Conservation (phyloP, 345 rosid genomes). For the Eucalyptus lansdowneana region DNA sequence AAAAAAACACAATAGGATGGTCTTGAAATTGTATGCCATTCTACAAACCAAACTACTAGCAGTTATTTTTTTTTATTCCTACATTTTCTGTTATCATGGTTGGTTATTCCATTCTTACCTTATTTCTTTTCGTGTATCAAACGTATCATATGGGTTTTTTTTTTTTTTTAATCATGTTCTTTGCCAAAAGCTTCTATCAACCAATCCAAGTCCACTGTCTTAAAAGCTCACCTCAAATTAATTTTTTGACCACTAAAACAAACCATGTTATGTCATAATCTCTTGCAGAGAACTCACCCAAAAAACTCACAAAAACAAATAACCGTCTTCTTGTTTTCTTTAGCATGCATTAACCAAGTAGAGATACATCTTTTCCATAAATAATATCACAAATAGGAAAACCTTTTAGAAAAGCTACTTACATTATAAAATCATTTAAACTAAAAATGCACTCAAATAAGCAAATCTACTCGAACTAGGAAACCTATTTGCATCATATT, state of each 20-base stretch:
- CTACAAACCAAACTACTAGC: not conserved
- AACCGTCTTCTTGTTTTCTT: not conserved
- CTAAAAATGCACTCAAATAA: not conserved
- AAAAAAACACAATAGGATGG: not conserved
- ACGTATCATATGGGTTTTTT: not conserved
- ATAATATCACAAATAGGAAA: no score
- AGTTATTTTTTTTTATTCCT: not conserved
- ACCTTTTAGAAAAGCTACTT: no score
- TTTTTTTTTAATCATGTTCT: not conserved
- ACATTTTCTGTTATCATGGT: not conserved
- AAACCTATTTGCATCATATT: not conserved
- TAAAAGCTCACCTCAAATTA: not conserved
- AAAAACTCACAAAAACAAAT: not conserved
- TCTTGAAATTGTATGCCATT: not conserved
- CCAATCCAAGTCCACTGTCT: not conserved
- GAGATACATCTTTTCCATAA: no score
- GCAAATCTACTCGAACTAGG: not conserved
- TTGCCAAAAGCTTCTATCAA: not conserved
- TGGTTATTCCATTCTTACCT: not conserved
- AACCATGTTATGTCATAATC: not conserved
- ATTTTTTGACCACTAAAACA: not conserved
- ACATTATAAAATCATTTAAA: no score
- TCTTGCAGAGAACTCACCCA: accelerated
- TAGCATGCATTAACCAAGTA: no score
- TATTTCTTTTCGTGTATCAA: not conserved